Evolutionary conservation across 2,329 filamentous ascomycete genomes (phyloP).

Genomic region (Sclerotinia borealis): DNA sequence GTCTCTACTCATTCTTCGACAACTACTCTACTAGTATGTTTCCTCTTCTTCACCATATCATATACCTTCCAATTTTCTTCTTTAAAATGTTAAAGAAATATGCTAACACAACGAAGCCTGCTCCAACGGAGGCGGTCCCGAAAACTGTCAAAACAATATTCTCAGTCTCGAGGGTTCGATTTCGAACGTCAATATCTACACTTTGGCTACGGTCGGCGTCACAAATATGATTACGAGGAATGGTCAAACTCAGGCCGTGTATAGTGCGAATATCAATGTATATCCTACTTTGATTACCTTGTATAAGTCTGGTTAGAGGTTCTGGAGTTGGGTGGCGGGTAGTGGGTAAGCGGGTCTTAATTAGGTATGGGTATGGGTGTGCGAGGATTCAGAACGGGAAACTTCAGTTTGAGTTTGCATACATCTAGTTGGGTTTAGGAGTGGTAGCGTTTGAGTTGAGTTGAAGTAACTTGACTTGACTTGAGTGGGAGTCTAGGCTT

Average conservation of each 20-base stretch:
- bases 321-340: background rate
- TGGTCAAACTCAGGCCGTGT: slow-evolving; percentile 14
- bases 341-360: too few relatives aligned
- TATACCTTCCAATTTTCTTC: background rate
- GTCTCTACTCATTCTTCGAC: slow-evolving; percentile 55
- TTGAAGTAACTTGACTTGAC: too few relatives aligned
- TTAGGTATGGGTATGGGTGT: too few relatives aligned
- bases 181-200: slow-evolving; percentile 20
- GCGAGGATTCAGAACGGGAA: too few relatives aligned
- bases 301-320: background rate
- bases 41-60: background rate
- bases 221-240: slow-evolving; percentile 22
- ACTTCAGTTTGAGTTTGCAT: too few relatives aligned
- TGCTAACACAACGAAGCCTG: slow-evolving; percentile 16
- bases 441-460: too few relatives aligned
- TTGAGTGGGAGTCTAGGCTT: too few relatives aligned
- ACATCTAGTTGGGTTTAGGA: too few relatives aligned
- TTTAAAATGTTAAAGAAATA: background rate
- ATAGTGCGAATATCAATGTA: slow-evolving; percentile 18
- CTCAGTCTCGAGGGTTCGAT: slow-evolving; percentile 19
- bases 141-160: slow-evolving; percentile 24
- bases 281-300: slow-evolving; percentile 11
- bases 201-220: slow-evolving; percentile 20
- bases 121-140: slow-evolving; percentile 8
- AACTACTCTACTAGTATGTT: slow-evolving; percentile 40